Percentiles rank a stretch among this genome's conserved stretches.
Conservation (phyloP, 2,329 filamentous ascomycete genomes). For the Trichoderma arundinaceum region DNA sequence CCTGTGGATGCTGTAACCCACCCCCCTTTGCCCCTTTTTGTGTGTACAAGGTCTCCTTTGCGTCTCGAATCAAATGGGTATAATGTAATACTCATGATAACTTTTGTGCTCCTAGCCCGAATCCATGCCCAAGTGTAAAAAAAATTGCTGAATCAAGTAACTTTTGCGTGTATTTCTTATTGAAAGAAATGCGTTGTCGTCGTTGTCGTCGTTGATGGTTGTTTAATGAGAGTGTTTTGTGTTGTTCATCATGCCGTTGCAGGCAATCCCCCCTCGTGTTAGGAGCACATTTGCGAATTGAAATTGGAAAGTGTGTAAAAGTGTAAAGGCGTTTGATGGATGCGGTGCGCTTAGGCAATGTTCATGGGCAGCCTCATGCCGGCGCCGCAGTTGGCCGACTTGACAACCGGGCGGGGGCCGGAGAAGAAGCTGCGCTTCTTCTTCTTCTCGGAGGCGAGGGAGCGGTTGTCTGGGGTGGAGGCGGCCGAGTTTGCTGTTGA, state of each 20-base stretch:
- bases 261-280: not conserved
- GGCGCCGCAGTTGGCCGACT: constrained; percentile 12
- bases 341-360: not conserved
- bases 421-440: constrained; percentile 3
- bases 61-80: constrained; percentile 25
- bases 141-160: not conserved
- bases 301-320: no score
- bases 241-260: not conserved
- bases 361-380: constrained; percentile 17
- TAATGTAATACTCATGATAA: constrained; percentile 27
- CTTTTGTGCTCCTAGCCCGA: constrained; percentile 25
- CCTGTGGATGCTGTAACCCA: not conserved
- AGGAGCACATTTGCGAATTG: no score
- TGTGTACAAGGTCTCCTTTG: constrained; percentile 5
- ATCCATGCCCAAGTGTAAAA: not conserved
- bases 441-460: constrained; percentile 10
- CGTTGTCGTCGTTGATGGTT: not conserved
- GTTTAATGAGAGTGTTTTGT: not conserved
- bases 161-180: not conserved
- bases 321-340: no score
- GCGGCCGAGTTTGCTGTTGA: not conserved
- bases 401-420: not conserved
- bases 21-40: not conserved
- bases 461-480: constrained; percentile 26
- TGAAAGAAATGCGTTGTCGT: not conserved